Percentiles rank a stretch among this genome's conserved stretches.
Evolutionary conservation across 768 basidiomycete genomes (phyloP).

Genomic region (Suillus spraguei): DNA sequence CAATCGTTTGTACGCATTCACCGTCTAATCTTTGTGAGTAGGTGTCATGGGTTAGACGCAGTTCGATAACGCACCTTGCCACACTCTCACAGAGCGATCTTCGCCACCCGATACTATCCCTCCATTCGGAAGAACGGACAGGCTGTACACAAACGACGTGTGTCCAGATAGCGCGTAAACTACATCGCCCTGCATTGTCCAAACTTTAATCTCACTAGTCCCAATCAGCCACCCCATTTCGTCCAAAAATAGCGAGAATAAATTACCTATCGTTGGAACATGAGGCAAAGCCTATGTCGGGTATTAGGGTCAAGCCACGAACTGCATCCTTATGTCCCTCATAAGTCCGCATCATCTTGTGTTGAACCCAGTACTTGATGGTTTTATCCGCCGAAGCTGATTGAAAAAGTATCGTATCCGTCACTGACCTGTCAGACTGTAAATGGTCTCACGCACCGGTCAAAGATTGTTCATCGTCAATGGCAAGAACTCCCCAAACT

Average conservation of each 20-base stretch:
- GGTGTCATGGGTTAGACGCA: conserved; percentile 1
- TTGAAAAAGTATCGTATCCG: conserved; percentile 18
- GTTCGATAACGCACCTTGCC: conserved; percentile 64
- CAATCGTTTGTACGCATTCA: conserved; percentile 84
- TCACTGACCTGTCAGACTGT: conserved; percentile 4
- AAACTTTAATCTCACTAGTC: conserved; percentile 85
- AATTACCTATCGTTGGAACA: conserved; percentile 91
- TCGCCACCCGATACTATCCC: conserved; percentile 91
- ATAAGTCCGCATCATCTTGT: conserved; percentile 75
- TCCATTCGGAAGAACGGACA: conserved; percentile 80
- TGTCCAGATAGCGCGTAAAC: conserved; percentile 87
- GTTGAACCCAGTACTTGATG: conserved; percentile 85
- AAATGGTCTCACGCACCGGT: conserved; percentile 60
- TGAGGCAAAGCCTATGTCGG: conserved; percentile 91
- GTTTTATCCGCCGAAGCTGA: conserved; percentile 93
- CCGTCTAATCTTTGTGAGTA: conserved; percentile 56
- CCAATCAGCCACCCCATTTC: conserved; percentile 10
- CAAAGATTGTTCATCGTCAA: conserved; percentile 75
- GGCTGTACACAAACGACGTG: conserved; percentile 94
- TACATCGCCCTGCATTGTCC: conserved; percentile 81
- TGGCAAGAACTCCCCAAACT: conserved; percentile 89
- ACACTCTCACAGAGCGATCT: conserved; percentile 90
- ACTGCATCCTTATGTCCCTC: conserved; percentile 92
- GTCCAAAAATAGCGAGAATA: neutral
- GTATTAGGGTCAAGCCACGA: conserved; percentile 76